These are phyloP conservation scores for Kokia cookei DNA, from an alignment of 441 rosid species.

Conservation along the genomic window DNA sequence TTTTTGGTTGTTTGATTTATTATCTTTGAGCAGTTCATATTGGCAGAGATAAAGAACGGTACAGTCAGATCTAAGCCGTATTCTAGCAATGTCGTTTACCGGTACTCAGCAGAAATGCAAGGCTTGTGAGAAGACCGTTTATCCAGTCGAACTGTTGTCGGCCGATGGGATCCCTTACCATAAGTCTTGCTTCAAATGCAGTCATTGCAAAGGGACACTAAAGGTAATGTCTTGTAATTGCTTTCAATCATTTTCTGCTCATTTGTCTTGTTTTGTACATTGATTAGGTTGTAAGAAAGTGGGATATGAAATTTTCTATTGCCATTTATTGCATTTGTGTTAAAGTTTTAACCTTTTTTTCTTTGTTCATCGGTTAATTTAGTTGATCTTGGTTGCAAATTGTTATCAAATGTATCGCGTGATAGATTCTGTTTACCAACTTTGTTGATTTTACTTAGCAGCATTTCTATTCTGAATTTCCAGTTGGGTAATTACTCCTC, in stretches of 20 bases:
- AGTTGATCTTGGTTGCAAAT: background rate
- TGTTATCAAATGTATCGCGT: background rate
- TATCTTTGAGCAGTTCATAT: background rate
- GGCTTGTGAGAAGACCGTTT: slow-evolving; percentile 95
- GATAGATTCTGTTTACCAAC: background rate
- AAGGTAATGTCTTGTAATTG: slow-evolving; percentile 35
- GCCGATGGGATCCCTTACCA: slow-evolving; percentile 90
- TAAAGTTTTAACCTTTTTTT: background rate
- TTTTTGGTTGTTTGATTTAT: background rate
- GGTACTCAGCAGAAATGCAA: slow-evolving; percentile 97
- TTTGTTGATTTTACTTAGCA: background rate
- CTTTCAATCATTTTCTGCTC: background rate
- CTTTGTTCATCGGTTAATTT: background rate
- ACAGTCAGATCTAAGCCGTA: slow-evolving; percentile 26
- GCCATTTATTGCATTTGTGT: background rate
- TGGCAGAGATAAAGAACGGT: slow-evolving; percentile 1
- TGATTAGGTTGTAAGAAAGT: background rate
- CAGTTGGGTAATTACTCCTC: slow-evolving; percentile 94
- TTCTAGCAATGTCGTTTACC: slow-evolving; percentile 64
- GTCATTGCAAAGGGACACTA: slow-evolving; percentile 43
- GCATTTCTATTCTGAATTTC: slow-evolving; percentile 13
- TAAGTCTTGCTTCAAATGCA: slow-evolving; percentile 71
- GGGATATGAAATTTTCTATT: background rate
- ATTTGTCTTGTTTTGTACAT: background rate
- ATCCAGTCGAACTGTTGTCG: slow-evolving; percentile 84